Percentiles rank a stretch among this genome's conserved stretches.
Evolutionary conservation across 2,329 filamentous ascomycete species (phyloP).

Genomic region (Phialocephala sp.): DNA sequence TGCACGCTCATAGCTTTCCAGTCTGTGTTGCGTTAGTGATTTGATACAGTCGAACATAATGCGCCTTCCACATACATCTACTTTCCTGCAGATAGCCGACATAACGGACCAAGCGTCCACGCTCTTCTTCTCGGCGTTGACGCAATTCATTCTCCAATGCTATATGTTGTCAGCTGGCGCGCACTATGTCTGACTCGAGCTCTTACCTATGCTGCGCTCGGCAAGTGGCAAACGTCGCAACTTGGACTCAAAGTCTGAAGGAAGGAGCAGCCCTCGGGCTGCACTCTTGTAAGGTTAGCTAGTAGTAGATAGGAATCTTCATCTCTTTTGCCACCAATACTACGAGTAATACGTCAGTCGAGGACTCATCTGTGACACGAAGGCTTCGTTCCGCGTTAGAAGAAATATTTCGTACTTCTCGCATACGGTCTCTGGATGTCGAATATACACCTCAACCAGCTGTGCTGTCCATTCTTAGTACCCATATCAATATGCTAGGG

Average conservation of each 20-base stretch:
- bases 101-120: neutral
- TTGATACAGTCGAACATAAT: neutral
- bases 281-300: no score
- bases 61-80: neutral
- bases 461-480: neutral
- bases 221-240: neutral
- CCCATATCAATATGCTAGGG: neutral
- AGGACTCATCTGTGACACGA: no score
- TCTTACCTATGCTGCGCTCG: slow-evolving; percentile 1
- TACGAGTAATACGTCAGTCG: no score
- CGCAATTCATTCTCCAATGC: neutral
- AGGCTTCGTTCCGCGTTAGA: neutral
- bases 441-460: slow-evolving; percentile 1
- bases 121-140: neutral
- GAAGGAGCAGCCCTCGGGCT: no score
- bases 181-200: neutral
- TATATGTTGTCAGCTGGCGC: neutral
- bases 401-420: neutral
- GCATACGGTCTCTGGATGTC: neutral
- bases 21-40: neutral
- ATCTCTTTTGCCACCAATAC: no score
- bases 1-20: neutral
- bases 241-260: no score
- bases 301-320: no score
- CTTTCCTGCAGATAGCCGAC: neutral